Conservation (phyloP, 2,329 filamentous ascomycete genomes). For the Pseudogymnoascus pannorum region DNA sequence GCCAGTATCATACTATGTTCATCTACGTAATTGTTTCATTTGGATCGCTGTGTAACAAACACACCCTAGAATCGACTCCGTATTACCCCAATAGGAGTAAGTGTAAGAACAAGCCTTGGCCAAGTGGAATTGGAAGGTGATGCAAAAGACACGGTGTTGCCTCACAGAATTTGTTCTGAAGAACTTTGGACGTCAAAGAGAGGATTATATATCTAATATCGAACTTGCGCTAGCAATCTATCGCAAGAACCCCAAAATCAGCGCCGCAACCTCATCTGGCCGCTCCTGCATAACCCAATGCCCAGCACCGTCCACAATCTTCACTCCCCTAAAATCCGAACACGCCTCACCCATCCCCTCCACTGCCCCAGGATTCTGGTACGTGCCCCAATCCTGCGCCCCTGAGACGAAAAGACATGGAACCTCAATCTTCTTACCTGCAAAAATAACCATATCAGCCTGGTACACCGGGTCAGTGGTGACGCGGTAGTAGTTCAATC, state of each 20-base stretch:
- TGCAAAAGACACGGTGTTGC: neutral
- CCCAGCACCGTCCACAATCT: constrained; percentile 51
- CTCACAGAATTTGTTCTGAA: neutral
- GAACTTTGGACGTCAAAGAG: neutral
- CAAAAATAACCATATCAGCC: constrained; percentile 50
- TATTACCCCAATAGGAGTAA: neutral
- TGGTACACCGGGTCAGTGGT: constrained; percentile 42
- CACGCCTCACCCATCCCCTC: constrained; percentile 49
- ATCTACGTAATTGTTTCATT: too few species aligned
- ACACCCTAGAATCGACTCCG: neutral
- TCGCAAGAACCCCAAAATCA: constrained; percentile 37
- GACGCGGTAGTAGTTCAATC: constrained; percentile 60
- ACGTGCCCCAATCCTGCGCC: constrained; percentile 58
- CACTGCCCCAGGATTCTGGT: constrained; percentile 57
- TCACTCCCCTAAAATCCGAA: constrained; percentile 44
- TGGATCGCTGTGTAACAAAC: neutral
- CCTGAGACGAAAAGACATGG: constrained; percentile 57
- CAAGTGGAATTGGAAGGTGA: neutral
- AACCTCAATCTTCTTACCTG: constrained; percentile 53
- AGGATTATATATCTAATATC: neutral
- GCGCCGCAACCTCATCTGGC: constrained; percentile 44
- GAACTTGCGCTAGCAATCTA: neutral
- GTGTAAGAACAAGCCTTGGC: neutral
- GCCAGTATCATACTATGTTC: too few species aligned
- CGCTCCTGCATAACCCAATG: constrained; percentile 67